Evolutionary conservation across 805 yeast species (phyloP).

Genomic region (Candida rishiriensis): DNA sequence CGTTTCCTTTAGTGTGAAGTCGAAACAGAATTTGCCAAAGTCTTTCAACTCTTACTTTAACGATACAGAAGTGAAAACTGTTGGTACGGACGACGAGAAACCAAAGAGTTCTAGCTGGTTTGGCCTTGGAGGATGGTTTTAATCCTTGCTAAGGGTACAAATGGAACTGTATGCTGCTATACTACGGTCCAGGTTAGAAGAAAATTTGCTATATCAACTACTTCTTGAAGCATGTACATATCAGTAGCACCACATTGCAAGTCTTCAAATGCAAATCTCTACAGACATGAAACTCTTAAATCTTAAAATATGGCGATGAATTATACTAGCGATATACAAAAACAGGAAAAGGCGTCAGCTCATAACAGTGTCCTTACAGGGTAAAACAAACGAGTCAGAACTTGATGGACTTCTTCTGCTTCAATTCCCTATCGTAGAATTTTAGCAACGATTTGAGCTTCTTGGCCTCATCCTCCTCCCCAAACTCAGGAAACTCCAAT

Average conservation of each 20-base stretch:
- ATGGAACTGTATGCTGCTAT: too few species aligned
- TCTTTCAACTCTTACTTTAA: constrained; percentile 25
- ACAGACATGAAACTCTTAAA: too few species aligned
- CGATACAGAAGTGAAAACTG: constrained; percentile 17
- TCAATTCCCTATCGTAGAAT: constrained; percentile 5
- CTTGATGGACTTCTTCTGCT: too few species aligned
- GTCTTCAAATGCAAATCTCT: background rate
- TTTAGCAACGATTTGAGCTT: constrained; percentile 17
- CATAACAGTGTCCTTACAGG: too few species aligned
- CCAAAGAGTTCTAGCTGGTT: constrained; percentile 25
- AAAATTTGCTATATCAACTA: too few species aligned
- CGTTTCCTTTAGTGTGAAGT: constrained; percentile 19
- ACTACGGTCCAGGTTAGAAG: too few species aligned
- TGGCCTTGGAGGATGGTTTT: constrained; percentile 15
- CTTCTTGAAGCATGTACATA: too few species aligned
- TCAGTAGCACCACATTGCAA: background rate
- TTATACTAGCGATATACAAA: too few species aligned
- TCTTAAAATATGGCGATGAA: too few species aligned
- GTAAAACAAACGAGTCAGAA: too few species aligned
- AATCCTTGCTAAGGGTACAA: background rate
- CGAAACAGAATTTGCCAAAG: constrained; percentile 22
- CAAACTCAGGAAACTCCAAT: constrained; percentile 25
- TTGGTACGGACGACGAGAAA: constrained; percentile 26
- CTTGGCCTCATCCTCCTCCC: constrained; percentile 16
- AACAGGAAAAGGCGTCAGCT: too few species aligned